These are phyloP conservation scores for Saccharomyces paradoxus DNA, from an alignment of 805 yeast species.

Conservation along the genomic window DNA sequence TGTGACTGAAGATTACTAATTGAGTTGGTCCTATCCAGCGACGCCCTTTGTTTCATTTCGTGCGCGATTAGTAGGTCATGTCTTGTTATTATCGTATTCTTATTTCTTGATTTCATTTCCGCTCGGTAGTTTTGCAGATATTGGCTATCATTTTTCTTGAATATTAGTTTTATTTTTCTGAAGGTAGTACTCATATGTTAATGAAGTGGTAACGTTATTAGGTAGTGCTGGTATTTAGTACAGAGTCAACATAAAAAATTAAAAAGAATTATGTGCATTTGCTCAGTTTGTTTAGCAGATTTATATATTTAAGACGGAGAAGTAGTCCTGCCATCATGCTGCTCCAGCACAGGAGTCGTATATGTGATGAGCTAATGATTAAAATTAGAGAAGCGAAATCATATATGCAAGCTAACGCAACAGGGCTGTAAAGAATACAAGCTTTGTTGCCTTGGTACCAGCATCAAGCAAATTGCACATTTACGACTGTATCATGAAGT, in stretches of 20 bases:
- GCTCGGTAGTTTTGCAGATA: background rate
- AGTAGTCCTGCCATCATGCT: background rate
- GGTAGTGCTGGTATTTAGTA: background rate
- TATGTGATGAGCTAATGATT: background rate
- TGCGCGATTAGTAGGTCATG: slow-evolving; percentile 2
- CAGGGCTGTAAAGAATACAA: background rate
- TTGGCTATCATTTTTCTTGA: background rate
- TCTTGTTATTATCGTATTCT: background rate
- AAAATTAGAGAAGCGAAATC: background rate
- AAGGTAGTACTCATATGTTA: background rate
- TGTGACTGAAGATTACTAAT: background rate
- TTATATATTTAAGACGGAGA: background rate
- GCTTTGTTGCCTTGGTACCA: background rate
- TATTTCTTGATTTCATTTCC: background rate
- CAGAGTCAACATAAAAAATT: too few species aligned
- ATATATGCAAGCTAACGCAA: background rate
- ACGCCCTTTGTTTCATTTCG: background rate
- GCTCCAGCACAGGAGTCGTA: background rate
- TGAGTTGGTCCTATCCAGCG: background rate
- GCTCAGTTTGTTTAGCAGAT: background rate
- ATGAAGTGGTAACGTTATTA: background rate
- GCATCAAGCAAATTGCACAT: background rate
- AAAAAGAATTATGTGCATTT: too few species aligned
- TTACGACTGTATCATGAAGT: background rate
- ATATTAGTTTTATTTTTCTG: background rate